A percentile compares a stretch with the other conserved stretches of the same genome.
Evolutionary conservation across 2,329 filamentous ascomycete species (phyloP).

Genomic region (Grosmannia clavigera): DNA sequence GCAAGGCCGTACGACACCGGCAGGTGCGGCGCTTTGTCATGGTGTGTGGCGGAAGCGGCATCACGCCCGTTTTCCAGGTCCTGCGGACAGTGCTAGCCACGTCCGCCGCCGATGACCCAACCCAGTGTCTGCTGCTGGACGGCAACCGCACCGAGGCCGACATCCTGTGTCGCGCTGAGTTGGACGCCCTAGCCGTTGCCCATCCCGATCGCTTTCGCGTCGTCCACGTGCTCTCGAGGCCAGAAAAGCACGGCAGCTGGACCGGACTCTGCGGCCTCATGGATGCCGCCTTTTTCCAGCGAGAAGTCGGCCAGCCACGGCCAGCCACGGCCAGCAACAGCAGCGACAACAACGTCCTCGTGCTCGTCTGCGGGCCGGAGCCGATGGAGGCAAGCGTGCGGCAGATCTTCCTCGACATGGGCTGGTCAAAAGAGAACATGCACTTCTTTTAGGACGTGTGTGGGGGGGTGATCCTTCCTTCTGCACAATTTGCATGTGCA

Average conservation of each 20-base stretch:
- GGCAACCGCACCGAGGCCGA: slow-evolving; percentile 69
- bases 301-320: slow-evolving; percentile 31
- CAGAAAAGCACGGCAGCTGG: slow-evolving; percentile 46
- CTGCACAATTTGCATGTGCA: neutral
- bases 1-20: slow-evolving; percentile 35
- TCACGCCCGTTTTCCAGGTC: slow-evolving; percentile 86
- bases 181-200: slow-evolving; percentile 48
- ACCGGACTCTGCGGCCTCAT: slow-evolving; percentile 56
- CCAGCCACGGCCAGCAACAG: slow-evolving; percentile 12
- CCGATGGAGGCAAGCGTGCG: slow-evolving; percentile 58
- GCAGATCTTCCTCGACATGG: slow-evolving; percentile 38
- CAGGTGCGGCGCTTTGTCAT: slow-evolving; percentile 61
- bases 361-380: slow-evolving; percentile 69
- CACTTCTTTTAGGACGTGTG: slow-evolving; percentile 51
- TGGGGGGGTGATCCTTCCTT: no score
- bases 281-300: slow-evolving; percentile 45
- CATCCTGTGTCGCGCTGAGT: slow-evolving; percentile 64
- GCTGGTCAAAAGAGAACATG: slow-evolving; percentile 61
- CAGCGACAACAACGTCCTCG: slow-evolving; percentile 37
- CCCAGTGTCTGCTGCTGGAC: slow-evolving; percentile 60
- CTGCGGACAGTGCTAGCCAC: slow-evolving; percentile 61
- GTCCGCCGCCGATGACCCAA: slow-evolving; percentile 48
- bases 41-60: slow-evolving; percentile 79
- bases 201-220: slow-evolving; percentile 48
- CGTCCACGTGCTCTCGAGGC: slow-evolving; percentile 56